phyloP scores from a whole-genome alignment of 1,284 basidiomycete genomes.

The Calocybe gambosa region DNA sequence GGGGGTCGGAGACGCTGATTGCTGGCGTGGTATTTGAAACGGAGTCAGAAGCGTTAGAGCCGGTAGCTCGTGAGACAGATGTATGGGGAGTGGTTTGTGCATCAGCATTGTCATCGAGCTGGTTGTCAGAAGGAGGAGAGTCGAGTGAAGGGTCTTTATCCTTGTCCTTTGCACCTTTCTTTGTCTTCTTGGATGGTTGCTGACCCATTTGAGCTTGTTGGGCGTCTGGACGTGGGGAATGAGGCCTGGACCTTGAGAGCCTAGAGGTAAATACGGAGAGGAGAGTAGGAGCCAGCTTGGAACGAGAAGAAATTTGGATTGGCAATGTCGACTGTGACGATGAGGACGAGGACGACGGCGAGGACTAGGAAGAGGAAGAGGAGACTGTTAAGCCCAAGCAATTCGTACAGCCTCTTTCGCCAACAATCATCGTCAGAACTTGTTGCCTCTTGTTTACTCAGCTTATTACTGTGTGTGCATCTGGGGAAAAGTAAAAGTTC shows the following conservation, averaged over 20 bases:
- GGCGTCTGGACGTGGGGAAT: constrained; percentile 53
- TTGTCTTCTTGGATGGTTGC: constrained; percentile 72
- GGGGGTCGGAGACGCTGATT: constrained; percentile 48
- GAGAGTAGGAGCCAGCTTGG: constrained; percentile 77
- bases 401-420: neutral
- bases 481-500: neutral
- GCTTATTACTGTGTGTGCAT: constrained; percentile 1
- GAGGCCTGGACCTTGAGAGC: constrained; percentile 62
- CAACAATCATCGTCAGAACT: constrained; percentile 12
- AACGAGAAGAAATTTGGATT: no score
- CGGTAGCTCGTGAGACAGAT: constrained; percentile 39
- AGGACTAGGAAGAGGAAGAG: neutral
- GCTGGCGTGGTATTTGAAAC: constrained; percentile 38
- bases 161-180: constrained; percentile 63
- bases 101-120: constrained; percentile 34
- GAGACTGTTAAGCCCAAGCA: constrained; percentile 5
- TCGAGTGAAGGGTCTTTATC: constrained; percentile 43
- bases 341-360: constrained; percentile 7
- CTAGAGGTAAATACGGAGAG: constrained; percentile 68
- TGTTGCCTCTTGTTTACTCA: constrained; percentile 21
- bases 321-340: no score
- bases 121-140: constrained; percentile 23
- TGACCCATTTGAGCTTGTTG: constrained; percentile 59
- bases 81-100: constrained; percentile 29
- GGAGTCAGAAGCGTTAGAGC: constrained; percentile 28